Evolutionary conservation across 257 asterid species (phyloP), one percentile per base, ranked within the genome.

Genomic region (Mitragyna speciosa): DNA sequence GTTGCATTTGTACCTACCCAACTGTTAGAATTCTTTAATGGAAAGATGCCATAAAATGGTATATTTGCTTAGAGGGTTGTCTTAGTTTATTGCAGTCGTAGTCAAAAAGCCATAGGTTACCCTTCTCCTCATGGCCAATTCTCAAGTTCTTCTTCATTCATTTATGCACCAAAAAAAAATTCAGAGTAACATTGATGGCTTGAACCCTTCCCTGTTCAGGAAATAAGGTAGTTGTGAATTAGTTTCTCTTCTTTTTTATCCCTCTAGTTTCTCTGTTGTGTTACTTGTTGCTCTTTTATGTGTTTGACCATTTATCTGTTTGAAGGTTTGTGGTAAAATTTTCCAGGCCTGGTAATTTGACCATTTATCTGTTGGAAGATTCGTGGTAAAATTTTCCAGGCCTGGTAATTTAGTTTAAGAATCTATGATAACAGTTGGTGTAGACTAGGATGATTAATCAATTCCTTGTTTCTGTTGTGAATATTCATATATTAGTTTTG

Each of bases 1-100:
- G 84, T 77, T 89, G 93, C 91, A 87, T 78, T 85, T 73, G 70
- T 80, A 81, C 93, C 93, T 61, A 88, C 83, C 89, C 84, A 73
- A 83, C 82, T 43, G 54, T 69, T 76, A 43, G 30, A 69, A 36
- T 75, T 28, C 68, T 85, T 85, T 82, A 84, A 28, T 77, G 58
- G 19, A 52, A 85, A 80, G 58, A 77, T 33, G 17, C 39, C 78
- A 77, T 48, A 81, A 84, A 79, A 70, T 51, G 78, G 81, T 82
- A 20, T 85, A 75, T 81, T 49, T 82, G n/a, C 64, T 71, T 17
- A 14, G 48, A 61, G 52, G 58, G 81, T 56, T 56, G 59, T 64
- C 63, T 85, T 82, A 75, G 69, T 84, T 87, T 81, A 78, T 79
- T 43, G 76, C 72, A 77, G 24, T 76, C 69, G 43, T 78, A 24